Evolutionary conservation across 2,329 filamentous ascomycete genomes (phyloP), one percentile per base, ranked within the genome.

Genomic region (Fusarium nurragi): DNA sequence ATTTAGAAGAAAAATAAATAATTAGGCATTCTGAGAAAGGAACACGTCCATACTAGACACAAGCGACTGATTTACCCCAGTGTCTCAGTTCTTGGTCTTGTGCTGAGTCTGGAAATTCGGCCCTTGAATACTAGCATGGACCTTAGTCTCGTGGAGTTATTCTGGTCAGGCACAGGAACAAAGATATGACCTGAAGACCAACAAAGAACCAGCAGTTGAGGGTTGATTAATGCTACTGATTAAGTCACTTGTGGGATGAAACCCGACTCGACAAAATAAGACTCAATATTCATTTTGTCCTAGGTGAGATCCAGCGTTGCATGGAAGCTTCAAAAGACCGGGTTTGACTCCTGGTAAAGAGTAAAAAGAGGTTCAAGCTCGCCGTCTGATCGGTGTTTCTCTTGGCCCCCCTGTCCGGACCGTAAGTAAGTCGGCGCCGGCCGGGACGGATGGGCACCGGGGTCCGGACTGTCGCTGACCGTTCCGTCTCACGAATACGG

Each of bases 401-500:
- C 36, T 32, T 41, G 28, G 18, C 21, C 47, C 47, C 60, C 62
- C 54, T 52, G 47, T 38, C 52, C 61, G 60, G 62, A 25, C 40
- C 58, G 52, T 54, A 18, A 39, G 30, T 30, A 51, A 28, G 30
- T 59, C 45, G 59, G 53, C 53, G 40, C 59, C 50, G 66, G 55
- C 52, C 60, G 68, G 56, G n/a, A 53, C 53, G 46, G 41, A 22
- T 19, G 49, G 54, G 28, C 32, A 22, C 16, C 44, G 32, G 64
- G 18, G 25, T 4, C 52, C 30, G 48, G 43, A 21, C 32, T 36
- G 22, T 44, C 37, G 8, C 49, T 60, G 18, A 54, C 52, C 54
- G 53, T 56, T 51, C 53, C 43, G 38, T 48, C 53, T 69, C 55
- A 34, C 56, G 57, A 69, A 70, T 70, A 70, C 68, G 68, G 68